Base-by-base conservation (phyloP, 1,284 basidiomycete species). In the Irpex sp. region DNA sequence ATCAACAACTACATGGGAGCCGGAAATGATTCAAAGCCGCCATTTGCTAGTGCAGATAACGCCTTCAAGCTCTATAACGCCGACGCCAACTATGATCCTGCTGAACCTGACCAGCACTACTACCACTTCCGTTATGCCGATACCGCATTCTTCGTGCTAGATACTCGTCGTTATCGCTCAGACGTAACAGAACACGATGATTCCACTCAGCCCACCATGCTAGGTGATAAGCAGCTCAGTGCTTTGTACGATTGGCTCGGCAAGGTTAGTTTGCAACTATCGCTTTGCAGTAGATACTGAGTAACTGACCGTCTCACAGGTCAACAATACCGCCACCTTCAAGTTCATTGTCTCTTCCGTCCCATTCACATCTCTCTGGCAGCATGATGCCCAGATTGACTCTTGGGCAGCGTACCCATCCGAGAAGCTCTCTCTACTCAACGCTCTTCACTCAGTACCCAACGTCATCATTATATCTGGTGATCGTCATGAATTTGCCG, bases 401-500 rank as follows among this genome's bases (percentile, higher is more conserved):
- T 85, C 87, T 1, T 94, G 91, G 92, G 87, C 87, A 0, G 90
- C 79, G 0, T 93, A 86, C 75, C 76, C 80, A 9, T 75, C 75
- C 9, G 92, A 94, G 75, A 87, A 91, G 66, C 77, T 80, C 11
- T 74, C 79, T 0, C 74, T 93, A 4, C 77, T 92, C 48, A 74
- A 80, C 36, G 77, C 81, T 0, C 76, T 93, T 58, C 82, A 88
- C 66, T 82, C 85, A 59, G 86, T 94, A 4, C 89, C 90, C 3
- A 93, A 94, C 71, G 83, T 90, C 37, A 78, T 91, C 68, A 73
- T 92, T 54, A 76, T 89, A 51, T 86, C 84, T 0, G 87, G 88
- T 5, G 92, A 93, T 72, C 82, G 91, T 7, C 92, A 94, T 75
- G 91, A 94, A 74, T 93, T 93, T 72, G 91, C 91, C 2, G 85